Evolutionary conservation across 192 early-diverging fungal species (phyloP), one percentile per base, ranked within the genome.

Genomic region (Dissophora globulifera): DNA sequence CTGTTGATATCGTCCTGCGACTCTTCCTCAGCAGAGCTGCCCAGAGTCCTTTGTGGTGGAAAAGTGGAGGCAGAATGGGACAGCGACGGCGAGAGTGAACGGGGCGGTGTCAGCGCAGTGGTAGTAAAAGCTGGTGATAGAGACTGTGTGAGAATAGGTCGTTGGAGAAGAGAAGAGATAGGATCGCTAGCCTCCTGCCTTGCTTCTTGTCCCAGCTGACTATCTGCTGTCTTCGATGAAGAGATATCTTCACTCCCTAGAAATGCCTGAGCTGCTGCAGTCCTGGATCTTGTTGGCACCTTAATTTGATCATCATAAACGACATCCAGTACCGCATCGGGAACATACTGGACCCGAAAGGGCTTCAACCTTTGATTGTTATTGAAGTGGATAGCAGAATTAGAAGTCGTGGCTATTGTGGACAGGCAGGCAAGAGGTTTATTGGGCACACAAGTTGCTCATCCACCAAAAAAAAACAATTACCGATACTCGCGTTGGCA

Each of bases 401-500:
- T n/a, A n/a, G n/a, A n/a, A n/a, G n/a, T n/a, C n/a, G n/a, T n/a
- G n/a, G n/a, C n/a, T n/a, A n/a, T n/a, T 27, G 10, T n/a, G 13
- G 3, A 38, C 19, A 1, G n/a, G 54, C 7, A 43, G 27, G 40
- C 23, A 54, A 16, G n/a, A 38, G 6, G 35, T 38, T 38, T 38
- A 38, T 6, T 13, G 38, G 8, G 52, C 16, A 16, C 29, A 43
- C 11, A 15, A 5, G 2, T 22, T 17, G 20, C 1, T 55, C n/a
- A 35, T 23, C 51, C 1, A 0, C n/a, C 1, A 16, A 33, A 16
- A 29, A 22, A 22, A 20, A 48, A 48, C 22, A 19, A 1, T 27
- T 67, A 67, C 65, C 65, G 54, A 42, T 58, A 67, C 46, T 67
- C 65, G 20, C 40, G 56, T 2, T 20, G 54, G 20, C 65, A 57